Percentiles rank a stretch among this genome's conserved stretches.
These are phyloP conservation scores for Phytopythium sindhum DNA, from an alignment of 352 stramenopile genomes.

Conservation along the genomic window DNA sequence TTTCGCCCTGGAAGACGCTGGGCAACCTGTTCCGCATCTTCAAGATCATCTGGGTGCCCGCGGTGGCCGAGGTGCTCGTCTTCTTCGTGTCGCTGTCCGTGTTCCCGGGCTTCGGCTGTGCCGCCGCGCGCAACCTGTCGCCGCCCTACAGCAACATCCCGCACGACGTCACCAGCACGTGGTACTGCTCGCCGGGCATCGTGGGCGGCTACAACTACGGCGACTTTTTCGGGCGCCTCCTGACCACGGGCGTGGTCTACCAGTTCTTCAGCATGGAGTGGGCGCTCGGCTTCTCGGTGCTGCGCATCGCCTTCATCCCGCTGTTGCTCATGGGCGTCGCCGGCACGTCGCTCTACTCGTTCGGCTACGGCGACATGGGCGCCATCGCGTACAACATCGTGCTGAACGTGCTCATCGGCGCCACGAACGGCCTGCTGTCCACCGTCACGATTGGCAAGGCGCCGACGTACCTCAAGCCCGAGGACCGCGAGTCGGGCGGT, in stretches of 20 bases:
- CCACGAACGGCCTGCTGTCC: slow-evolving; percentile 36
- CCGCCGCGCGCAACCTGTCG: slow-evolving; percentile 14
- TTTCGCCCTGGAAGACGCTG: slow-evolving; percentile 21
- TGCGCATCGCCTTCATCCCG: slow-evolving; percentile 36
- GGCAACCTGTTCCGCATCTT: slow-evolving; percentile 37
- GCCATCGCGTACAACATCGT: slow-evolving; percentile 24
- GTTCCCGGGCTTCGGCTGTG: slow-evolving; percentile 18
- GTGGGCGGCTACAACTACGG: slow-evolving; percentile 47
- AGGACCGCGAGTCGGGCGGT: slow-evolving; percentile 38
- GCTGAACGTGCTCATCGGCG: slow-evolving; percentile 34
- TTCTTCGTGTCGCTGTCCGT: slow-evolving; percentile 32
- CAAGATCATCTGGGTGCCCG: slow-evolving; percentile 39
- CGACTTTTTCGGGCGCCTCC: slow-evolving; percentile 36
- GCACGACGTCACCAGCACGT: slow-evolving; percentile 13
- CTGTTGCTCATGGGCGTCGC: slow-evolving; percentile 38
- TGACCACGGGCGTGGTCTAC: slow-evolving; percentile 33
- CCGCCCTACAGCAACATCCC: slow-evolving; percentile 12
- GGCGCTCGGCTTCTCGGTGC: slow-evolving; percentile 23
- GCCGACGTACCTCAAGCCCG: slow-evolving; percentile 27
- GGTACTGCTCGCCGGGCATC: slow-evolving; percentile 41
- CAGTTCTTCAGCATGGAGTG: slow-evolving; percentile 38
- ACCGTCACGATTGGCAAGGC: slow-evolving; percentile 45
- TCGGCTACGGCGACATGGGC: slow-evolving; percentile 15
- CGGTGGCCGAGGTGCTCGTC: slow-evolving; percentile 35
- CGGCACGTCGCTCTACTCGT: slow-evolving; percentile 38